Evolutionary conservation across 2,329 filamentous ascomycete species (phyloP).

Genomic region (Colletotrichum sp.): DNA sequence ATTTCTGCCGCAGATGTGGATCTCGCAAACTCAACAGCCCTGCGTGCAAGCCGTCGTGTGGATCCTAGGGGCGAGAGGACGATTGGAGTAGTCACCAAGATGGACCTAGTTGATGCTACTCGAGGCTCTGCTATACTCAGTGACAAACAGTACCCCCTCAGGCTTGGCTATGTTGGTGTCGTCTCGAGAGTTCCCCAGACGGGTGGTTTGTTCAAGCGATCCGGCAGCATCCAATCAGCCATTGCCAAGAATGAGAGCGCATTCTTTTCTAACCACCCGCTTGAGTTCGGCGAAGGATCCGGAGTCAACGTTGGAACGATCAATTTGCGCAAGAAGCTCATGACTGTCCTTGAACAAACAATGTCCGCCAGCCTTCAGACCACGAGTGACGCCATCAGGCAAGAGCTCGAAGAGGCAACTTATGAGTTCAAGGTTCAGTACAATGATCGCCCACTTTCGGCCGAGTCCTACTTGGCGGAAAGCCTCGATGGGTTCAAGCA

Average conservation of each 20-base stretch:
- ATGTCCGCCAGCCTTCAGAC: slow-evolving; percentile 92
- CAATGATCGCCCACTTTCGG: slow-evolving; percentile 92
- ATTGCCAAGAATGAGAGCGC: slow-evolving; percentile 88
- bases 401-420: slow-evolving; percentile 94
- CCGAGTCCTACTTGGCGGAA: slow-evolving; percentile 95
- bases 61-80: slow-evolving; percentile 95
- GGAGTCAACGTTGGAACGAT: slow-evolving; percentile 82
- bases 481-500: slow-evolving; percentile 97
- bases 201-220: slow-evolving; percentile 81
- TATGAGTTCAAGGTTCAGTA: slow-evolving; percentile 99
- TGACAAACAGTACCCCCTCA: slow-evolving; percentile 91
- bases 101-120: slow-evolving; percentile 90
- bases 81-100: slow-evolving; percentile 98
- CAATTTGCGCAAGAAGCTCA: slow-evolving; percentile 90
- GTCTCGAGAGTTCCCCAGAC: slow-evolving; percentile 79
- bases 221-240: slow-evolving; percentile 76
- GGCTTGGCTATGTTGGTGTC: slow-evolving; percentile 96
- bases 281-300: slow-evolving; percentile 76
- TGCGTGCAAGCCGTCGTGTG: slow-evolving; percentile 87
- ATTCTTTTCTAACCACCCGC: slow-evolving; percentile 84
- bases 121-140: slow-evolving; percentile 80
- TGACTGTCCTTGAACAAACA: slow-evolving; percentile 95
- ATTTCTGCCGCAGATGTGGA: slow-evolving; percentile 98
- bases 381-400: slow-evolving; percentile 89
- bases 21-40: slow-evolving; percentile 91